Base-by-base conservation (phyloP, 345 rosid species). In the Pistacia atlantica region DNA sequence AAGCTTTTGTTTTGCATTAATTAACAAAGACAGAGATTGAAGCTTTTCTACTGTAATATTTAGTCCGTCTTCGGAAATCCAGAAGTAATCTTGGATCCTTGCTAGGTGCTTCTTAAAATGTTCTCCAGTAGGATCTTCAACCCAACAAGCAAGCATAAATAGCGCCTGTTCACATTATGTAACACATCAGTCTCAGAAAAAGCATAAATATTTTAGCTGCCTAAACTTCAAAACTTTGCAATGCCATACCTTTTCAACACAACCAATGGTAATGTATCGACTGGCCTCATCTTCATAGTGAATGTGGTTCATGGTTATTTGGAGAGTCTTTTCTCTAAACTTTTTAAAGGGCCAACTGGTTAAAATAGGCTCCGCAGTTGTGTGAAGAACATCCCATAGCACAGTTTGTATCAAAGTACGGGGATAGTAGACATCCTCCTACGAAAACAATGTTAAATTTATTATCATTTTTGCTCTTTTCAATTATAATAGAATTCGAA, bases 131-230 rank as follows among this genome's bases (percentile, higher is more conserved):
- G 89, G 89, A 73, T 87, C 83, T 75, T 87, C 89, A 0, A 82
- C 87, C 89, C 89, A 88, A 10, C 91, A 88, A 11, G 82, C 78
- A 56, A 88, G 87, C 84, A 84, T 84, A 56, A 80, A 82, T 48
- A 87, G 20, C 45, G 78, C 73, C 87, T 86, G 68, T 58, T 70
- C 46, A 68, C 25, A 22, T 22, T 22, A 22, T 22, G 25, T 22
- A 48, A 22, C 25, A 22, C 25, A 22, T 22, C 25, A 22, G 25
- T 22, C 25, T 22, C 25, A 22, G 25, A 22, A 22, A 22, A 22
- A 22, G 25, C 25, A 22, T 22, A 22, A 22, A 22, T 22, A 22
- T 22, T 22, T 22, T 22, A 22, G 25, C 25, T 22, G 25, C 25
- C 25, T 22, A 22, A 22, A 22, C 25, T 22, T 22, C 25, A 22